Evolutionary conservation across 2,329 filamentous ascomycete species (phyloP), one percentile per base, ranked within the genome.

Genomic region (Epichloe elymi): DNA sequence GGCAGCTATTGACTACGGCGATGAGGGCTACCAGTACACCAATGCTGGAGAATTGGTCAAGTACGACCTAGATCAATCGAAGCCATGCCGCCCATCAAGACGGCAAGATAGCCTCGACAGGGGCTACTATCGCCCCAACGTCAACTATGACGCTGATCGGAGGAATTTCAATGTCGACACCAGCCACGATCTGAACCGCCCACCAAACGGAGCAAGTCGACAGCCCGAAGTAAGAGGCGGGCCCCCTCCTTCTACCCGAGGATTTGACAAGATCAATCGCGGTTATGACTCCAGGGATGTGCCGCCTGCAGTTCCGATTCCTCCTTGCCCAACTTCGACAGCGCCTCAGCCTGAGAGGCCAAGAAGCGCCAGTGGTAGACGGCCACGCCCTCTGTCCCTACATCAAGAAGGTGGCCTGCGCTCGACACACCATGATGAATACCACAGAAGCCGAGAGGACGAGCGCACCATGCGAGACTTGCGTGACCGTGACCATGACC

Each of bases 201-300:
- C 65, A 30, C 74, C 72, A 53, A 70, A 69, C 48, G 58, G 60
- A 46, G 59, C 57, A 15, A 63, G 55, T 53, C 64, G 65, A 5
- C 61, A 61, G 6, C 68, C 71, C 52, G 72, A 74, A 14, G 61
- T 57, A 41, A 60, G 67, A 23, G 64, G 75, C 35, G 74, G 76
- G 0, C 85, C 84, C 84, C 85, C 86, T 10, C 83, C 83, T 4
- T 79, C 82, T 5, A 86, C 80, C 3, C 74, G 83, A 57, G 85
- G 82, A 0, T 80, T 88, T 56, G 85, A 88, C 58, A 85, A 80
- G 65, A 78, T 86, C 55, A 78, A 78, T 57, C 70, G 76, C 52
- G 45, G 67, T 6, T 79, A 78, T 54, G 74, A 77, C 23, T 63
- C 71, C 30, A 57, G 63, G 8, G 61, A 67, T 5, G 65, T 75